phyloP scores from a whole-genome alignment of 768 basidiomycete genomes.

The Panus rudis region DNA sequence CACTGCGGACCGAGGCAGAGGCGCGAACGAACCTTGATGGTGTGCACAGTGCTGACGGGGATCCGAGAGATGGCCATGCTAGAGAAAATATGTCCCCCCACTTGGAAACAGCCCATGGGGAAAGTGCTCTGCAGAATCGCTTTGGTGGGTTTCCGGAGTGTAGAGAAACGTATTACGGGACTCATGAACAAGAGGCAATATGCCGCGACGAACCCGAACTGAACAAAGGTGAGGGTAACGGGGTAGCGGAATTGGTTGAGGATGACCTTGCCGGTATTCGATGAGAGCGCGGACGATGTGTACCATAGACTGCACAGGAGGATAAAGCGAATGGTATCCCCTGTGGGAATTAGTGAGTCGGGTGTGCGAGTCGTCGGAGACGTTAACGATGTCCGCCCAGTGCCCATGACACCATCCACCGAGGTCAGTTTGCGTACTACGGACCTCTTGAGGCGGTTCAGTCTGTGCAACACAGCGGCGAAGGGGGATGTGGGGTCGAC shows the following conservation, averaged over 20 bases:
- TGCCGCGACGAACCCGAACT: slow-evolving; percentile 89
- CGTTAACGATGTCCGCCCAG: background rate
- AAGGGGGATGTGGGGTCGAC: slow-evolving; percentile 6
- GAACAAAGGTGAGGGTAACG: slow-evolving; percentile 93
- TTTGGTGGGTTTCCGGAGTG: slow-evolving; percentile 61
- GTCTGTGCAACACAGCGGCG: slow-evolving; percentile 5
- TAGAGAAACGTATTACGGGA: slow-evolving; percentile 59
- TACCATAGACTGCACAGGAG: slow-evolving; percentile 91
- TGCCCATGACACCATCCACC: background rate
- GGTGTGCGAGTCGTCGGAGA: background rate
- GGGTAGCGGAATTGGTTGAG: slow-evolving; percentile 90
- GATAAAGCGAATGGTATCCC: slow-evolving; percentile 50
- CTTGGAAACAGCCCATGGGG: slow-evolving; percentile 97
- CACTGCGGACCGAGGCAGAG: no score
- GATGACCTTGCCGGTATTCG: slow-evolving; percentile 95
- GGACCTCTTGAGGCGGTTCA: slow-evolving; percentile 6
- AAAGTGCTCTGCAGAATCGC: slow-evolving; percentile 73
- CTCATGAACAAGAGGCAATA: slow-evolving; percentile 86
- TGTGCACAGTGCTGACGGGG: slow-evolving; percentile 96
- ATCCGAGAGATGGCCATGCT: slow-evolving; percentile 96
- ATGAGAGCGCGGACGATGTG: slow-evolving; percentile 84
- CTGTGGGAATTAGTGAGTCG: slow-evolving; percentile 16
- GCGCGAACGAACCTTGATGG: slow-evolving; percentile 97
- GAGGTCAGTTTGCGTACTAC: slow-evolving; percentile 2
- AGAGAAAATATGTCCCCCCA: slow-evolving; percentile 95